Evolutionary conservation across 75 land plant species (phyloP).

Genomic region (Selaginella moellendorffii): DNA sequence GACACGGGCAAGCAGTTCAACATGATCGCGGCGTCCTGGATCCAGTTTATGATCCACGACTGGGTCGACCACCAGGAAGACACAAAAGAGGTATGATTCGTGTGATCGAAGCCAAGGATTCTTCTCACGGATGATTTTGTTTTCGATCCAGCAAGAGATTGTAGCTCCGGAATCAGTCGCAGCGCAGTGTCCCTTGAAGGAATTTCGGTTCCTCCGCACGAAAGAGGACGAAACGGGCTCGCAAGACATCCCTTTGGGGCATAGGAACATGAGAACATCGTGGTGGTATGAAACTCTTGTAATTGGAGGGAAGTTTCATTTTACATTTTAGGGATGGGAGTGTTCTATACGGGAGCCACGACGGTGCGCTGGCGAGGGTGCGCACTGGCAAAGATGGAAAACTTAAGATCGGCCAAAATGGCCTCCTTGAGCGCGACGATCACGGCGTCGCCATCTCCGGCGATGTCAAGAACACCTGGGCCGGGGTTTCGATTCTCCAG

Average conservation of each 20-base stretch:
- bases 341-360: conserved; percentile 47
- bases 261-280: conserved; percentile 37
- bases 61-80: conserved; percentile 62
- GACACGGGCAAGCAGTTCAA: conserved; percentile 46
- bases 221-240: conserved; percentile 19
- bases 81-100: background rate
- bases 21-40: conserved; percentile 49
- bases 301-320: background rate
- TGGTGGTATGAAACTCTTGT: conserved; percentile 35
- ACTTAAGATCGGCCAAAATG: conserved; percentile 30
- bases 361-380: conserved; percentile 18
- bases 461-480: conserved; percentile 51
- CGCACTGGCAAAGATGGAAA: conserved; percentile 50
- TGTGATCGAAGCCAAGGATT: no score
- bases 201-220: conserved; percentile 30
- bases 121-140: background rate
- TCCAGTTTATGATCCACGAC: conserved; percentile 66
- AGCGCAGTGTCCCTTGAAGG: conserved; percentile 33
- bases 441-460: conserved; percentile 42
- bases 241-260: conserved; percentile 18
- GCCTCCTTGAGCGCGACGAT: conserved; percentile 28
- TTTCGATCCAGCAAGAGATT: conserved; percentile 20
- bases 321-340: conserved; percentile 49
- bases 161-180: conserved; percentile 25
- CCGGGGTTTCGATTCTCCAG: conserved; percentile 40